Base-by-base conservation (phyloP, 352 stramenopile species). In the Pythium brachiatum region DNA sequence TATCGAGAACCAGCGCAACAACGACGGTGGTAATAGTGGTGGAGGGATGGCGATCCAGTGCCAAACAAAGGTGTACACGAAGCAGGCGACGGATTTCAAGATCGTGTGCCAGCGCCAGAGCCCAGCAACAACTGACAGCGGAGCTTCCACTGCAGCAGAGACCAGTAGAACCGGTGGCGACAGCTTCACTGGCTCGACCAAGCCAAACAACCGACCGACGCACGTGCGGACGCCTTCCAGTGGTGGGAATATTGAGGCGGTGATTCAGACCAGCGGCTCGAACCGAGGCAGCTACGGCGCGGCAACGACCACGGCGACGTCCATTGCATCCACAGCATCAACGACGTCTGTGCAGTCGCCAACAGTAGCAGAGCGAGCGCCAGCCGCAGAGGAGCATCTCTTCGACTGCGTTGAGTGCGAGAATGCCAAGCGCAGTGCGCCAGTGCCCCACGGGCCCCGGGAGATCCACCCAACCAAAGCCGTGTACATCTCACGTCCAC, bases 381-480 rank as follows among this genome's bases (percentile, higher is more conserved):
- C 51, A 7, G 16, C n/a, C 0, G 46, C 66, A 16, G 58, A 73
- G 20, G 61, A 76, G 36, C 81, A 90, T 72, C 38, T 88, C 11
- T 90, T 90, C 32, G 76, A 90, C 66, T 87, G 69, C 23, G 66
- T 90, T 0, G 78, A 88, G 52, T 69, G 77, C 26, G 74, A 83
- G 16, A 68, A 63, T 31, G n/a, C 54, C 15, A 80, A 79, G 47
- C 73, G 75, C 31, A 58, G 63, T 20, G 62, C 47, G 5, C 51
- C 69, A 3, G 62, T 81, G 13, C 74, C 77, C 1, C 82, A 92
- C 34, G 80, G 80, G 1, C 69, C 70, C 5, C 80, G 82, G 1
- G 78, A 89, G 63, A 71, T 92, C 23, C 82, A 92, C 41, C 55
- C 80, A 39, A 85, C 73, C 36, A 89, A 89, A 52, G 79, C 82